A percentile compares a stretch with the other conserved stretches of the same genome.
Conservation (phyloP, 148 eudicot genomes). For the Silene uniflora region DNA sequence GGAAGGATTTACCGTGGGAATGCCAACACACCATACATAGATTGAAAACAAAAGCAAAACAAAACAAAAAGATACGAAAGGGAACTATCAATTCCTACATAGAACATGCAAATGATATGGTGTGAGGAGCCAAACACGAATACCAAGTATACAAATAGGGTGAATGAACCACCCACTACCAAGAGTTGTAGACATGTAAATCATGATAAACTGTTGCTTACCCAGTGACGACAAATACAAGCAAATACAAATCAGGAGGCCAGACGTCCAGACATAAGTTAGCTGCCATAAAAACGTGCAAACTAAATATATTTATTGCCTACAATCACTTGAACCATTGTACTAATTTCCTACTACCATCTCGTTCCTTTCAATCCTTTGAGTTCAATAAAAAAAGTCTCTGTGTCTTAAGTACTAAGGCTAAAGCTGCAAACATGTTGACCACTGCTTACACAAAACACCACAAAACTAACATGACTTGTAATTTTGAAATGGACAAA, state of each 20-base stretch:
- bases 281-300: background rate
- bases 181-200: conserved; percentile 4
- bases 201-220: background rate
- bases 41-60: too few relatives aligned
- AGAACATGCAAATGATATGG: conserved; percentile 1
- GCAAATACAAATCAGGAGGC: background rate
- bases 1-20: background rate
- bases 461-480: background rate
- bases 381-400: background rate
- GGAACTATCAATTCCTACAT: background rate
- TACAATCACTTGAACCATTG: background rate
- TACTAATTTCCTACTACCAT: background rate
- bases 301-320: background rate
- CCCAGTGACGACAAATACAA: background rate
- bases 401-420: background rate
- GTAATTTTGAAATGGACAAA: background rate
- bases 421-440: background rate
- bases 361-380: background rate
- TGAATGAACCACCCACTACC: background rate
- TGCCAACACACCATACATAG: background rate
- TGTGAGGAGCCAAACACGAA: background rate
- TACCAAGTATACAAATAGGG: background rate
- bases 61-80: background rate
- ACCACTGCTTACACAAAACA: background rate
- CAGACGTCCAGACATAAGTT: background rate